Percentiles rank a stretch among this genome's conserved stretches.
Conservation (phyloP, 768 basidiomycete species). For the Naganishia vishniacii region DNA sequence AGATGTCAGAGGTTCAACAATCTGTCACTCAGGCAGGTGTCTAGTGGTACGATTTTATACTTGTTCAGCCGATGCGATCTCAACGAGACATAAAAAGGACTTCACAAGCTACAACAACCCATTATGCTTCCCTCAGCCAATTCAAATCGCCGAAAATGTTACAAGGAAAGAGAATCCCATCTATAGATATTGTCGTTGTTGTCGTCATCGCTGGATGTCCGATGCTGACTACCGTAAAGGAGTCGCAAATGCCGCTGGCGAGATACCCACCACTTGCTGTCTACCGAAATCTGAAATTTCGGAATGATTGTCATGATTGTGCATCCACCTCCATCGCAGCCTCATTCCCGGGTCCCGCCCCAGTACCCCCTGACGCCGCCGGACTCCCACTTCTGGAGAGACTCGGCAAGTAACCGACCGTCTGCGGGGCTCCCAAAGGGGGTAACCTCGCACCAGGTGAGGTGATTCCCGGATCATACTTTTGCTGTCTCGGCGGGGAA, state of each 20-base stretch:
- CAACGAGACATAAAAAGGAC: no score
- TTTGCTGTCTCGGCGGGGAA: slow-evolving; percentile 24
- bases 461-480: slow-evolving; percentile 25
- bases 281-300: slow-evolving; percentile 3
- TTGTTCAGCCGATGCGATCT: no score
- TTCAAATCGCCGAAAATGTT: not conserved
- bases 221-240: no score
- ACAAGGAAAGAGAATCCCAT: not conserved
- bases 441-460: slow-evolving; percentile 38
- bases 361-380: slow-evolving; percentile 18
- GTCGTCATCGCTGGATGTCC: no score
- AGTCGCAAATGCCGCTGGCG: no score
- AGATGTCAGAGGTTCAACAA: no score
- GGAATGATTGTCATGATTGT: slow-evolving; percentile 30
- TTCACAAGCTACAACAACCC: no score
- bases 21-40: no score
- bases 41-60: no score
- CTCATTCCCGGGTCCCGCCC: not conserved
- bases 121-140: no score
- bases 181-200: not conserved
- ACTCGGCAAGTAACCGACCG: slow-evolving; percentile 35
- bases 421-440: slow-evolving; percentile 31
- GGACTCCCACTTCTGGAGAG: slow-evolving; percentile 40
- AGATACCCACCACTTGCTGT: no score
- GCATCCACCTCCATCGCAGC: slow-evolving; percentile 45